These are phyloP conservation scores for Globisporangium lucens DNA, from an alignment of 352 stramenopile genomes.

Conservation along the genomic window DNA sequence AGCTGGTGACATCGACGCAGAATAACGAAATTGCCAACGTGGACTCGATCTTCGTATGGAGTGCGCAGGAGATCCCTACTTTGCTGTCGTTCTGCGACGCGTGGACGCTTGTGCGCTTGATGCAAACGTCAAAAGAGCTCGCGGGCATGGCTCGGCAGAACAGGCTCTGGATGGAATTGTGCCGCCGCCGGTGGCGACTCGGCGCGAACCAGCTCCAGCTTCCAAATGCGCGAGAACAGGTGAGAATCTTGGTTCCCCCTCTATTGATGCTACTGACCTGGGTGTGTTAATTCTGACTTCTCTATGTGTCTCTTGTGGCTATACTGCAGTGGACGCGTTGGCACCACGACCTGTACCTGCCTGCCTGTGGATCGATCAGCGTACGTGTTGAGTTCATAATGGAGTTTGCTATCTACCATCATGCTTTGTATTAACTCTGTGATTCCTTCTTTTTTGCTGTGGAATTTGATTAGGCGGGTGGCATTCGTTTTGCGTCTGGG, in stretches of 20 bases:
- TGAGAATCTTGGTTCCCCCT: background rate
- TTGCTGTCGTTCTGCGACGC: slow-evolving; percentile 50
- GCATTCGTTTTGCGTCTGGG: slow-evolving; percentile 34
- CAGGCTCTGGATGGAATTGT: slow-evolving; percentile 36
- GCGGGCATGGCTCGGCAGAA: slow-evolving; percentile 14
- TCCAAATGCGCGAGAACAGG: slow-evolving; percentile 6
- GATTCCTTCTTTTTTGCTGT: background rate
- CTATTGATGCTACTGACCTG: background rate
- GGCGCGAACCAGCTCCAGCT: background rate
- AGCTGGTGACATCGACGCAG: background rate
- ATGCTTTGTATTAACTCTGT: background rate
- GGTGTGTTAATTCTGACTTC: background rate
- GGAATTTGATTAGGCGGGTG: slow-evolving; percentile 16
- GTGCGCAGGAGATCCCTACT: slow-evolving; percentile 36
- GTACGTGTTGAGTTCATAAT: slow-evolving; percentile 18
- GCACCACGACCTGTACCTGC: slow-evolving; percentile 38
- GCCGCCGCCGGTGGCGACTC: slow-evolving; percentile 31
- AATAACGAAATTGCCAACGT: background rate
- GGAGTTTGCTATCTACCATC: background rate
- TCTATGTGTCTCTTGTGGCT: background rate
- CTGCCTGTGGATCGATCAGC: slow-evolving; percentile 31
- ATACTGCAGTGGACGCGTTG: slow-evolving; percentile 30
- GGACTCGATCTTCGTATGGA: slow-evolving; percentile 29
- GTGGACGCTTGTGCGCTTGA: slow-evolving; percentile 39
- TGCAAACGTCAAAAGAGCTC: slow-evolving; percentile 34